Conservation (phyloP, 169 alveolate species). For the Plasmodium berghei region DNA sequence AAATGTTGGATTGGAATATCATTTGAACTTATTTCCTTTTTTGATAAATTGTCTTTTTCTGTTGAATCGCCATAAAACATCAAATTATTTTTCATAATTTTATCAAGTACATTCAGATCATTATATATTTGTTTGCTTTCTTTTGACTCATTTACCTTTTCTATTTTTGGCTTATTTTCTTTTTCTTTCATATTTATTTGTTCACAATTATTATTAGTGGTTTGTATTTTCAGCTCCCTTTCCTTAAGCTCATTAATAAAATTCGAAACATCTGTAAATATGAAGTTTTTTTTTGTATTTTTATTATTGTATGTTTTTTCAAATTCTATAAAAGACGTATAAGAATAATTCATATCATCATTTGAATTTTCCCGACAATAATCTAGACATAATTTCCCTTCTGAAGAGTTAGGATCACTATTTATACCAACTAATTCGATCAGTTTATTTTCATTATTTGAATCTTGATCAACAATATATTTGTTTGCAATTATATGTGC, state of each 20-base stretch:
- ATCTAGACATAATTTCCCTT: conserved; percentile 61
- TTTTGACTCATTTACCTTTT: conserved; percentile 1
- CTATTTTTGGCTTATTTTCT: conserved; percentile 7
- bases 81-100: background rate
- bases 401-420: conserved; percentile 63
- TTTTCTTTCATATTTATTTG: background rate
- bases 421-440: conserved; percentile 59
- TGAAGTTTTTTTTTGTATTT: conserved; percentile 28
- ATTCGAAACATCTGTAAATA: conserved; percentile 62
- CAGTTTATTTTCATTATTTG: conserved; percentile 13
- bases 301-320: conserved; percentile 24
- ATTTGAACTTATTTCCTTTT: background rate
- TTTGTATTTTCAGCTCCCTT: background rate
- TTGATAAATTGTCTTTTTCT: background rate
- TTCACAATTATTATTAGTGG: background rate
- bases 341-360: conserved; percentile 9
- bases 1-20: background rate
- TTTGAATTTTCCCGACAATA: conserved; percentile 1
- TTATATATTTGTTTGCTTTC: background rate
- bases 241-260: conserved; percentile 33
- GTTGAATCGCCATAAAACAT: background rate
- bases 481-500: conserved; percentile 68
- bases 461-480: conserved; percentile 26
- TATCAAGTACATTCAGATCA: background rate
- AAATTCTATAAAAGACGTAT: conserved; percentile 38